phyloP scores from a whole-genome alignment of 495 filamentous ascomycete species.

The Antarctomyces pellizariae region DNA sequence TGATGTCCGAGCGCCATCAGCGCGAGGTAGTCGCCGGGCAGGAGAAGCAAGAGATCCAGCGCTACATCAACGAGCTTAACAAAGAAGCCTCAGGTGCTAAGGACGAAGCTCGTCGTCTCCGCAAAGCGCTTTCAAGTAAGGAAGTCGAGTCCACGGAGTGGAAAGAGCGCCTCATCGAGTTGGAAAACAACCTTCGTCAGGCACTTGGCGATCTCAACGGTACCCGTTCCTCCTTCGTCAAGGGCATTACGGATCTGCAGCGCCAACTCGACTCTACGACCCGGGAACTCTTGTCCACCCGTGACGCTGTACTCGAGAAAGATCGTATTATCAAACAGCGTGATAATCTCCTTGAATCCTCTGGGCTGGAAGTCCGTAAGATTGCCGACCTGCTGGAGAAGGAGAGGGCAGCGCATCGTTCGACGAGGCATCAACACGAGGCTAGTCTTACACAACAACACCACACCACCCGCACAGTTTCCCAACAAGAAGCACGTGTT shows the following conservation, averaged over 20 bases:
- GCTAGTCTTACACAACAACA: conserved; percentile 68
- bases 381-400: conserved; percentile 77
- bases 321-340: conserved; percentile 74
- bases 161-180: conserved; percentile 69
- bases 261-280: conserved; percentile 64
- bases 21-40: conserved; percentile 63
- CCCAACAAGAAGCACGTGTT: conserved; percentile 61
- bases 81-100: conserved; percentile 55
- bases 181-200: conserved; percentile 71
- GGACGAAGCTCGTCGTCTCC: conserved; percentile 63
- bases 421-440: conserved; percentile 70
- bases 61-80: conserved; percentile 64
- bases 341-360: conserved; percentile 74
- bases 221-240: conserved; percentile 64
- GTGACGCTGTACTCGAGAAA: conserved; percentile 58
- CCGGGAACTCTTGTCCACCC: conserved; percentile 55
- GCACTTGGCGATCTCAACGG: conserved; percentile 64
- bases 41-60: conserved; percentile 62
- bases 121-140: conserved; percentile 54
- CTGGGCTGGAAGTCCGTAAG: conserved; percentile 66
- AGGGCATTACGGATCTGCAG: conserved; percentile 69
- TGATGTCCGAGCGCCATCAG: conserved; percentile 62
- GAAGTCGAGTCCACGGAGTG: conserved; percentile 76
- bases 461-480: conserved; percentile 57
- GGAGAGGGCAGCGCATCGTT: conserved; percentile 61